Conservation (phyloP, 371 early-diverging fungal genomes). For the Rhizopus microsporus region DNA sequence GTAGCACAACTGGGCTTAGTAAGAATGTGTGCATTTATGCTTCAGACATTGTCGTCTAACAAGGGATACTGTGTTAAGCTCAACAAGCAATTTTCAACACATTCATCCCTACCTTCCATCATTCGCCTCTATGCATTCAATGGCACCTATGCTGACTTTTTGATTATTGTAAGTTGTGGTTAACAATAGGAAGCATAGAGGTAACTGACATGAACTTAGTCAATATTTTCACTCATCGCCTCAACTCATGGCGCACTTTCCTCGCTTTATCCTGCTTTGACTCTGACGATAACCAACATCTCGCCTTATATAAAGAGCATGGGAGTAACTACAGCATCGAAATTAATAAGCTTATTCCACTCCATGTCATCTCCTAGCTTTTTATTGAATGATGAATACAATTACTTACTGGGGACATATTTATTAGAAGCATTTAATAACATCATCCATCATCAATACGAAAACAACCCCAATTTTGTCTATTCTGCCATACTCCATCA, state of each 20-base stretch:
- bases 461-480: conserved; percentile 74
- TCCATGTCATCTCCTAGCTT: conserved; percentile 81
- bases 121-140: conserved; percentile 74
- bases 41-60: conserved; percentile 84
- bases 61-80: conserved; percentile 74
- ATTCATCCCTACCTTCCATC: conserved; percentile 61
- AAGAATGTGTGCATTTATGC: conserved; percentile 78
- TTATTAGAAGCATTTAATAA: conserved; percentile 79
- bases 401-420: conserved; percentile 72
- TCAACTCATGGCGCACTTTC: conserved; percentile 69
- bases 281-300: conserved; percentile 78
- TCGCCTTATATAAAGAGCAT: conserved; percentile 79
- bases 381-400: conserved; percentile 74
- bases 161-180: conserved; percentile 60
- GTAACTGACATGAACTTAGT: conserved; percentile 33
- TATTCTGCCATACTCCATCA: conserved; percentile 78
- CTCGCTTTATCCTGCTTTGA: conserved; percentile 74
- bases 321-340: conserved; percentile 70
- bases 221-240: conserved; percentile 74
- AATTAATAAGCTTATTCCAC: conserved; percentile 72
- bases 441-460: conserved; percentile 79
- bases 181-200: background rate
- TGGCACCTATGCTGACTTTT: conserved; percentile 83
- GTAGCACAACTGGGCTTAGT: conserved; percentile 74
- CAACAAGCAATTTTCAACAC: conserved; percentile 73